Conservation (phyloP, 2,329 filamentous ascomycete genomes). For the Microdochium trichocladiopsis region DNA sequence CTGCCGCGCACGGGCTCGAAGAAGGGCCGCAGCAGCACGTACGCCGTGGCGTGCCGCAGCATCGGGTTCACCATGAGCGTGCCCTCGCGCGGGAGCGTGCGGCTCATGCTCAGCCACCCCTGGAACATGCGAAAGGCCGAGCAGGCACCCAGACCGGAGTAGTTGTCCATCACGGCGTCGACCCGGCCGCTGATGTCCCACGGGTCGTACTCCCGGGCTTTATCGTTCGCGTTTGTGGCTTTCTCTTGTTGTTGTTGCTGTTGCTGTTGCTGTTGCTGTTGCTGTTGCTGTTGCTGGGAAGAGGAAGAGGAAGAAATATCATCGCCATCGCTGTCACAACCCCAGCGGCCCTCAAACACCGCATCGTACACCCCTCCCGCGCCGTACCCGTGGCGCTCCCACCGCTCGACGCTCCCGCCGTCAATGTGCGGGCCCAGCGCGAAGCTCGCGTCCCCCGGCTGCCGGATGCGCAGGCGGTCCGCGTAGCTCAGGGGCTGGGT, state of each 20-base stretch:
- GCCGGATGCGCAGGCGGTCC: slow-evolving; percentile 64
- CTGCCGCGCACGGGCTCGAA: slow-evolving; percentile 50
- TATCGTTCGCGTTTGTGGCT: not conserved
- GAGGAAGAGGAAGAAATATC: too few relatives aligned
- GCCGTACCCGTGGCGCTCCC: slow-evolving; percentile 65
- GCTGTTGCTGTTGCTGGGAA: too few relatives aligned
- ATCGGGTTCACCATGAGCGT: slow-evolving; percentile 79
- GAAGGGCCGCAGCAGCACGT: slow-evolving; percentile 77
- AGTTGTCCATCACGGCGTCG: slow-evolving; percentile 63
- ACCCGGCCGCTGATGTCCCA: slow-evolving; percentile 72
- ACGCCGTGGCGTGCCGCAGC: slow-evolving; percentile 67
- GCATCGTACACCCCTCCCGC: slow-evolving; percentile 61
- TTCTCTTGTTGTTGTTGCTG: too few relatives aligned
- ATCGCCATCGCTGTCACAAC: too few relatives aligned
- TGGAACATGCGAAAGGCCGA: slow-evolving; percentile 85
- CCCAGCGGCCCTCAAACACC: slow-evolving; percentile 71
- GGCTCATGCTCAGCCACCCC: slow-evolving; percentile 78
- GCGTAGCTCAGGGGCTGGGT: slow-evolving; percentile 59
- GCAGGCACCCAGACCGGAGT: slow-evolving; percentile 75
- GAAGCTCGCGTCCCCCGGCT: slow-evolving; percentile 64
- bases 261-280: too few relatives aligned
- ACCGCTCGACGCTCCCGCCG: slow-evolving; percentile 67
- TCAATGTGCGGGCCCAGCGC: slow-evolving; percentile 69
- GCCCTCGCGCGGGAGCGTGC: slow-evolving; percentile 66
- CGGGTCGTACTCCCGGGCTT: slow-evolving; percentile 54